A percentile compares a stretch with the other conserved stretches of the same genome.
Evolutionary conservation across 805 yeast species (phyloP).

Genomic region (Kazachstania africana): DNA sequence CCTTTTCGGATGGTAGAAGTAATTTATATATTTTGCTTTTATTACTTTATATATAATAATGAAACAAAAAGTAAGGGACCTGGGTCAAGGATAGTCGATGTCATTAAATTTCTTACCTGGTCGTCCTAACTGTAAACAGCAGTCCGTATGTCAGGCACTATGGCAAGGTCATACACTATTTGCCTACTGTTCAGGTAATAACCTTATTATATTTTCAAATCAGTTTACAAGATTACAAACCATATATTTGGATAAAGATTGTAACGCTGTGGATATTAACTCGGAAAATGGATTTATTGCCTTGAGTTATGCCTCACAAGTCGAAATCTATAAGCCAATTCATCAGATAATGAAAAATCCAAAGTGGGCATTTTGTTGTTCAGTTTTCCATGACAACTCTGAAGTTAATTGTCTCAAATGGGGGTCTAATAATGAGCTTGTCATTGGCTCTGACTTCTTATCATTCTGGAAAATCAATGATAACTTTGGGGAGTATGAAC

Average conservation of each 20-base stretch:
- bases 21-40: no score
- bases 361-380: slow-evolving; percentile 34
- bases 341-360: slow-evolving; percentile 33
- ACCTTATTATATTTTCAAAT: slow-evolving; percentile 54
- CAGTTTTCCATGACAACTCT: slow-evolving; percentile 24
- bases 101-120: slow-evolving; percentile 73
- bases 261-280: slow-evolving; percentile 55
- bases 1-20: no score
- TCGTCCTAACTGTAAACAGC: slow-evolving; percentile 51
- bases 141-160: slow-evolving; percentile 42
- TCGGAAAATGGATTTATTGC: slow-evolving; percentile 49
- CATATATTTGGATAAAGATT: slow-evolving; percentile 55
- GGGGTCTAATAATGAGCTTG: slow-evolving; percentile 46
- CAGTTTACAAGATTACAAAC: slow-evolving; percentile 57
- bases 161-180: slow-evolving; percentile 60
- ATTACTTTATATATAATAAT: no score
- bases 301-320: slow-evolving; percentile 33
- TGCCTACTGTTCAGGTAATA: slow-evolving; percentile 81
- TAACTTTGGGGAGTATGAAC: slow-evolving; percentile 32
- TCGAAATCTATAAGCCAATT: slow-evolving; percentile 45
- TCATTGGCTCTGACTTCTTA: slow-evolving; percentile 46
- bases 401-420: slow-evolving; percentile 37
- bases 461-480: slow-evolving; percentile 40
- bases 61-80: not conserved
- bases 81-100: slow-evolving; percentile 27